Base-by-base conservation (phyloP, 2,329 filamentous ascomycete genomes). In the Xylaria sp. region DNA sequence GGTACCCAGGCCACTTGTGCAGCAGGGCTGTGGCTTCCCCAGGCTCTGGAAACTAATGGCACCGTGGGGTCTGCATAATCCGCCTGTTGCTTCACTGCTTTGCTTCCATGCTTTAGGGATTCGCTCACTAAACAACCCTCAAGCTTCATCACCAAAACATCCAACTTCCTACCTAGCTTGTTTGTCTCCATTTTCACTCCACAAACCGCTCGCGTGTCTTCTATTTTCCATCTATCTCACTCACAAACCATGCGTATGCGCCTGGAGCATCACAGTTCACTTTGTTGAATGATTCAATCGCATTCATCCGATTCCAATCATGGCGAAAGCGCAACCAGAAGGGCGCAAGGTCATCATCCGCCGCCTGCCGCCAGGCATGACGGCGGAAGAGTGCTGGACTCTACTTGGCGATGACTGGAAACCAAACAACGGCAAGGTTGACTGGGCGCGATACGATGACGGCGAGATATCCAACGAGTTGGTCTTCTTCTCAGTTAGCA, bases 311-410 rank as follows among this genome's bases (percentile, higher is more conserved):
- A 75, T 72, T 59, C 64, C 77, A 2, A 69, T 76, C 52, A 86
- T 80, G 72, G 74, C 77, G 37, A 80, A 82, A 66, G 68, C 76
- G 2, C 73, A 82, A 1, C 74, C 79, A 16, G 82, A 86, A 59
- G 89, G 90, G 60, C 83, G 95, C 69, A 97, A 97, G 78, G 81
- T 96, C 10, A 80, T 95, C 23, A 80, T 97, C 57, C 86, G 95
- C 55, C 84, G 93, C 59, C 82, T 99, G 3, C 91, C 94, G 8
- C 92, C 94, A 1, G 91, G 89, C 7, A 80, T 99, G 72, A 95
- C 90, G 0, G 83, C 90, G 69, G 75, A 81, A 0, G 94, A 99
- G 69, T 93, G 95, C 64, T 79, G 86, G 68, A 74, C 77, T 11
- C 80, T 86, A 7, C 73, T 97, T 10, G 92, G 92, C 3, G 81